A percentile compares a stretch with the other conserved stretches of the same genome.
Evolutionary conservation across 768 basidiomycete species (phyloP).

Genomic region (Suillus lakei): DNA sequence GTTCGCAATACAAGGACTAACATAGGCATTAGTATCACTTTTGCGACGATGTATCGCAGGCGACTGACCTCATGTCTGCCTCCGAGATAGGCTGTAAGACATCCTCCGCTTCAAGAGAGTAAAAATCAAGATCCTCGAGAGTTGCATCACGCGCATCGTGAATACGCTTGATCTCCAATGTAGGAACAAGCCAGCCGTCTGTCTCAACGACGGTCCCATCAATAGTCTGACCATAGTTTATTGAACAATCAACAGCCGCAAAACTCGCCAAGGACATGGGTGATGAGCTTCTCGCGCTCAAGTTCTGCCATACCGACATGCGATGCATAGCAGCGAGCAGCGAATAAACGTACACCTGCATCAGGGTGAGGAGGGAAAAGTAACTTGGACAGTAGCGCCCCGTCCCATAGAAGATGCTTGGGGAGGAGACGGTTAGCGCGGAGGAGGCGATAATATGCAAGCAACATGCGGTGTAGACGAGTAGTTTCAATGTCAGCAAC

Average conservation of each 20-base stretch:
- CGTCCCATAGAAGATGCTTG: slow-evolving; percentile 61
- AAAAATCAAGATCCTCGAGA: slow-evolving; percentile 51
- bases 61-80: slow-evolving; percentile 59
- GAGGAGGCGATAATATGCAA: slow-evolving; percentile 84
- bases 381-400: slow-evolving; percentile 45
- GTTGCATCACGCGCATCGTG: slow-evolving; percentile 53
- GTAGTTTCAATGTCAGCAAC: slow-evolving; percentile 39
- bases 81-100: slow-evolving; percentile 39
- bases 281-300: slow-evolving; percentile 71
- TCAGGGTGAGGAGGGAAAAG: slow-evolving; percentile 62
- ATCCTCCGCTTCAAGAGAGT: slow-evolving; percentile 43
- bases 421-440: slow-evolving; percentile 76
- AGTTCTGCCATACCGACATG: slow-evolving; percentile 81
- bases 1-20: slow-evolving; percentile 60
- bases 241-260: slow-evolving; percentile 63
- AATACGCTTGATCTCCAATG: slow-evolving; percentile 68
- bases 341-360: slow-evolving; percentile 64
- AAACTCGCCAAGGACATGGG: slow-evolving; percentile 59
- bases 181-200: slow-evolving; percentile 86
- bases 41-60: not conserved
- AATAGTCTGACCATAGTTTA: slow-evolving; percentile 57
- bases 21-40: slow-evolving; percentile 10
- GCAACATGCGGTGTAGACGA: slow-evolving; percentile 69
- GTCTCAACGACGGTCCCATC: slow-evolving; percentile 50
- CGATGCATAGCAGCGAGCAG: slow-evolving; percentile 78